Percentiles rank a stretch among this genome's conserved stretches.
phyloP scores from a whole-genome alignment of 2,329 filamentous ascomycete genomes.

The Neonectria neomacrospora region DNA sequence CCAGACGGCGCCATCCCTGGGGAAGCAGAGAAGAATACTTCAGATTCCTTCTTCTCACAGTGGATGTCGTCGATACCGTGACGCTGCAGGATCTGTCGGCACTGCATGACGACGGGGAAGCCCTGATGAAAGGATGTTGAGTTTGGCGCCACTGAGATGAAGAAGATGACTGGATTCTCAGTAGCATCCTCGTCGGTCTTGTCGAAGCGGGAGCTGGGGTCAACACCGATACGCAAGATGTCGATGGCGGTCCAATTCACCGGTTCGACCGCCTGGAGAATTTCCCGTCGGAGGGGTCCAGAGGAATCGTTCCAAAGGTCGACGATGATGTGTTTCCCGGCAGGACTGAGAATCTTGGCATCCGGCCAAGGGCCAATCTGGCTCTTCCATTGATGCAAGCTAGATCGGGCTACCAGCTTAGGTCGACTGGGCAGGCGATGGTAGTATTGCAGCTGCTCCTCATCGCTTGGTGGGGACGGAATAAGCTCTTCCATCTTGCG shows the following conservation, averaged over 20 bases:
- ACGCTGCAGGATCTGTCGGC: conserved; percentile 5
- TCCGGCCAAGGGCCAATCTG: not conserved
- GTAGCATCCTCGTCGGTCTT: not conserved
- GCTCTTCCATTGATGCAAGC: not conserved
- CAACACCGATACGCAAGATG: conserved; percentile 10
- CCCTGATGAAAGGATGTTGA: conserved; percentile 13
- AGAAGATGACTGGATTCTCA: conserved; percentile 3
- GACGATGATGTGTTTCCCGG: conserved; percentile 8
- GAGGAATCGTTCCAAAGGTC: conserved; percentile 16
- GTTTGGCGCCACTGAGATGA: conserved; percentile 17
- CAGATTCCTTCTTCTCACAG: conserved; percentile 23
- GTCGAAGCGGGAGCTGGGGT: not conserved
- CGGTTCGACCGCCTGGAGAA: conserved; percentile 6
- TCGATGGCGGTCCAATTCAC: conserved; percentile 17
- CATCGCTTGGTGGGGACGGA: not conserved
- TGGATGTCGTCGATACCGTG: conserved; percentile 12
- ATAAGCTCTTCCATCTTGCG: too few species aligned
- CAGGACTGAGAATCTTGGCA: not conserved
- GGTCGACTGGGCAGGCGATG: conserved; percentile 16
- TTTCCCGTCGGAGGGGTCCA: conserved; percentile 7
- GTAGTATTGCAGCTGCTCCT: conserved; percentile 16
- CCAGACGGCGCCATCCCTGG: not conserved
- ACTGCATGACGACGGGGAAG: not conserved
- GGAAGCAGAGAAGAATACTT: not conserved
- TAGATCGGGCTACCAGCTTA: conserved; percentile 19